phyloP scores from a whole-genome alignment of 2,329 filamentous ascomycete genomes.

The Anisogramma anomala region DNA sequence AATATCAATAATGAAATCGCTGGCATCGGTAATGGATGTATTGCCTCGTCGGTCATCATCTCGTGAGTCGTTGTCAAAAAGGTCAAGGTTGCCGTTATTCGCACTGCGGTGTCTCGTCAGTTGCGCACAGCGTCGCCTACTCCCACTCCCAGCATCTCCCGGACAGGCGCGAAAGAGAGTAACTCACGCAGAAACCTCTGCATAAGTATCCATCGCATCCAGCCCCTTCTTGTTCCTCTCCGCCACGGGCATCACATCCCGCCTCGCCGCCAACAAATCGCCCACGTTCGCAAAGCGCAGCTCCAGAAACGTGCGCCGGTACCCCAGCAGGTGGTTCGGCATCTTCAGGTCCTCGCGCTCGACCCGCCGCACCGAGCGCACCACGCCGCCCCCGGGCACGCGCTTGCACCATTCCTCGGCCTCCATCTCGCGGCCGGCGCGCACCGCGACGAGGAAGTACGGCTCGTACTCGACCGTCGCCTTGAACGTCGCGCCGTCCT shows the following conservation, averaged over 20 bases:
- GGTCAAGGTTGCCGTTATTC: conserved; percentile 68
- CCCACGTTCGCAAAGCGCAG: conserved; percentile 77
- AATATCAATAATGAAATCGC: conserved; percentile 96
- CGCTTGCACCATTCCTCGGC: conserved; percentile 91
- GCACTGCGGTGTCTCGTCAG: conserved; percentile 35
- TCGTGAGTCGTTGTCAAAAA: conserved; percentile 82
- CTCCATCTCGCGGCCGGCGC: conserved; percentile 77
- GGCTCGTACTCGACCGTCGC: conserved; percentile 93
- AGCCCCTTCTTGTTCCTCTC: conserved; percentile 95
- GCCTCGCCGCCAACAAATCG: conserved; percentile 75
- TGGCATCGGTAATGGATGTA: conserved; percentile 69
- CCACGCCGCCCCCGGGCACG: conserved; percentile 63
- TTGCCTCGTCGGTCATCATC: conserved; percentile 70
- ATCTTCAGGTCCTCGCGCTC: conserved; percentile 90
- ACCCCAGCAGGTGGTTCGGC: conserved; percentile 92
- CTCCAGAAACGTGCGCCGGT: conserved; percentile 77
- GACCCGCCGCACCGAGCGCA: conserved; percentile 65
- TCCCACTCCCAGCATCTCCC: too few relatives aligned
- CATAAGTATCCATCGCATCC: conserved; percentile 96
- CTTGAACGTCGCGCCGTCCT: conserved; percentile 84
- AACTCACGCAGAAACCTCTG: conserved; percentile 81
- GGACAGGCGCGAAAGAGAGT: too few relatives aligned
- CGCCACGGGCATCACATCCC: conserved; percentile 76
- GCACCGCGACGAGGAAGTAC: conserved; percentile 87
- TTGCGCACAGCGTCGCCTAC: too few relatives aligned